These are phyloP conservation scores for Myochromella boudieri DNA, from an alignment of 768 basidiomycete genomes.

Conservation along the genomic window DNA sequence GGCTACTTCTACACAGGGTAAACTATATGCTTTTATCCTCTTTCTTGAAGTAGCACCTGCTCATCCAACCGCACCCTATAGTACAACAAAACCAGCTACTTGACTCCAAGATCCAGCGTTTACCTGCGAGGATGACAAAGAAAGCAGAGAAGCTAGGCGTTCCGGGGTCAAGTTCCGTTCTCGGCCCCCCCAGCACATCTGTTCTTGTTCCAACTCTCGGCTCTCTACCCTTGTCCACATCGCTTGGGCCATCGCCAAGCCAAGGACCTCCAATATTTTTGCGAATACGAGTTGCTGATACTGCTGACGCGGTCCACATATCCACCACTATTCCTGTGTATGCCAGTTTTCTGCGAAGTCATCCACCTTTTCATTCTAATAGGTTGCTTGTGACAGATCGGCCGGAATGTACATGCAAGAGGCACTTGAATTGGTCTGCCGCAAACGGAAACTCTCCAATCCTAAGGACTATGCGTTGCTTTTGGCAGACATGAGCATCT, in stretches of 20 bases:
- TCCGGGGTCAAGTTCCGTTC: slow-evolving; percentile 36
- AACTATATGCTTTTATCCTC: slow-evolving; percentile 21
- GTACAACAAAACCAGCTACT: slow-evolving; percentile 77
- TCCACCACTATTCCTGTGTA: slow-evolving; percentile 92
- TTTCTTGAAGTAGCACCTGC: slow-evolving; percentile 3
- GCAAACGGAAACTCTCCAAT: slow-evolving; percentile 62
- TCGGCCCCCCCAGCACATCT: slow-evolving; percentile 44
- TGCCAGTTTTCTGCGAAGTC: slow-evolving; percentile 21
- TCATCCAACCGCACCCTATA: slow-evolving; percentile 28
- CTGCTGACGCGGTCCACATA: slow-evolving; percentile 80
- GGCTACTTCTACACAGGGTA: slow-evolving; percentile 72
- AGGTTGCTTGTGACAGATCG: slow-evolving; percentile 44
- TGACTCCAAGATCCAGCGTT: slow-evolving; percentile 79
- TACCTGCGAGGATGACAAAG: slow-evolving; percentile 72
- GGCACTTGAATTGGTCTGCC: slow-evolving; percentile 82
- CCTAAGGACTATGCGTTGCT: slow-evolving; percentile 85
- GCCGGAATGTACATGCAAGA: slow-evolving; percentile 98
- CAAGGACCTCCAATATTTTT: slow-evolving; percentile 85
- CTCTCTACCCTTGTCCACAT: slow-evolving; percentile 59
- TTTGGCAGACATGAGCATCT: slow-evolving; percentile 63
- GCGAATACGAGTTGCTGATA: slow-evolving; percentile 77
- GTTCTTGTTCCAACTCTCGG: slow-evolving; percentile 42
- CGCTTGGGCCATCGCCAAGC: slow-evolving; percentile 65
- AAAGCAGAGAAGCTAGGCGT: slow-evolving; percentile 51
- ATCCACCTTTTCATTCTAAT: neutral